Conservation (phyloP, 2,329 filamentous ascomycete species). For the Alternaria brassicicola region DNA sequence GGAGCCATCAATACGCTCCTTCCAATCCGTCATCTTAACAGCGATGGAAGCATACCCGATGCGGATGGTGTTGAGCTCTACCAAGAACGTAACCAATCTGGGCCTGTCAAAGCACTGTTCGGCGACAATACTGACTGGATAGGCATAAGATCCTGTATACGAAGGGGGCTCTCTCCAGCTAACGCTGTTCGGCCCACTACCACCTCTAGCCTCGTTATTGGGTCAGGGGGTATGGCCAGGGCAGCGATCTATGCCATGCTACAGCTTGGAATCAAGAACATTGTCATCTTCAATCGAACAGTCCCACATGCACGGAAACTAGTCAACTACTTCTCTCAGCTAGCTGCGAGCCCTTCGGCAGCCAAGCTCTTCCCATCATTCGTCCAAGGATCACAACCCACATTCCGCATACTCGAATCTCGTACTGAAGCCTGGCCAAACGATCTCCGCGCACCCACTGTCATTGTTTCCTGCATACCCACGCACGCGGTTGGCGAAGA, state of each 20-base stretch:
- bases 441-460: slow-evolving; percentile 67
- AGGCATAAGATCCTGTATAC: slow-evolving; percentile 74
- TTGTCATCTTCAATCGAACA: slow-evolving; percentile 76
- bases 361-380: slow-evolving; percentile 30
- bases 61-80: slow-evolving; percentile 59
- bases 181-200: slow-evolving; percentile 59
- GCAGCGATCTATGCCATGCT: slow-evolving; percentile 80
- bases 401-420: slow-evolving; percentile 64
- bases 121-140: slow-evolving; percentile 85
- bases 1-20: slow-evolving; percentile 78
- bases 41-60: slow-evolving; percentile 62
- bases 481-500: slow-evolving; percentile 68
- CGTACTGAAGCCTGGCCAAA: slow-evolving; percentile 68
- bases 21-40: slow-evolving; percentile 66
- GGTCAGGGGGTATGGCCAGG: slow-evolving; percentile 73
- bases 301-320: slow-evolving; percentile 67
- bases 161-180: slow-evolving; percentile 73
- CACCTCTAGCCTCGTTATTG: slow-evolving; percentile 61
- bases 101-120: slow-evolving; percentile 71
- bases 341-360: slow-evolving; percentile 40
- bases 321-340: slow-evolving; percentile 69
- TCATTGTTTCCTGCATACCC: slow-evolving; percentile 77
- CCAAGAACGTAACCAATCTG: slow-evolving; percentile 65
- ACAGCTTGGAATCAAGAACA: slow-evolving; percentile 76
- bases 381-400: slow-evolving; percentile 46